These are phyloP conservation scores for Prunus campanulata DNA, from an alignment of 306 rosid species.

Conservation along the genomic window DNA sequence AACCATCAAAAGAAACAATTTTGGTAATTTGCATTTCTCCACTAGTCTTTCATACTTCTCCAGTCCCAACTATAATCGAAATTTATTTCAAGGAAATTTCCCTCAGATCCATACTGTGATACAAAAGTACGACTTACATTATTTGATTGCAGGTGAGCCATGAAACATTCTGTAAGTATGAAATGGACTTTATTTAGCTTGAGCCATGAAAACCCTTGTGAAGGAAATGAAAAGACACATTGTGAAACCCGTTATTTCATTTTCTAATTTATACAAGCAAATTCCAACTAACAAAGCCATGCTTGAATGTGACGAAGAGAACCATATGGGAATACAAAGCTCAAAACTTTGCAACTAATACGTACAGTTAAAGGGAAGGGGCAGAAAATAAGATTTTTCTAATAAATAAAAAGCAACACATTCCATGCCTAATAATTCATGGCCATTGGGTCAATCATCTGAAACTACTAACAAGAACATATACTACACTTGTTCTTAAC, in stretches of 20 bases:
- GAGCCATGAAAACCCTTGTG: conserved; percentile 16
- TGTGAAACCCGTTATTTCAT: background rate
- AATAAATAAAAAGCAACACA: background rate
- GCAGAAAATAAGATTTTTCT: background rate
- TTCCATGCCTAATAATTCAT: background rate
- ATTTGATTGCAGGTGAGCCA: conserved; percentile 52
- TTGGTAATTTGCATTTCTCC: background rate
- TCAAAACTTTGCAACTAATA: background rate
- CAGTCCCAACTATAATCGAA: background rate
- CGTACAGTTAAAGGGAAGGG: background rate
- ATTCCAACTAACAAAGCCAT: background rate
- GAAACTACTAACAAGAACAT: background rate
- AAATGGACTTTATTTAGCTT: conserved; percentile 27
- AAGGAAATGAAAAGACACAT: conserved; percentile 11
- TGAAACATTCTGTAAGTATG: conserved; percentile 61
- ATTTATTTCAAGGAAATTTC: conserved; percentile 15
- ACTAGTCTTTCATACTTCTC: background rate
- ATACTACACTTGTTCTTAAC: background rate
- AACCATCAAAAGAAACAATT: background rate
- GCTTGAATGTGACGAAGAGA: background rate
- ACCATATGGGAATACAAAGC: background rate
- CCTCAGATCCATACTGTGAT: background rate
- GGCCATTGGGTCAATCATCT: background rate
- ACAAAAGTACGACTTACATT: conserved; percentile 48
- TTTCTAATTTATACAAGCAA: background rate